Percentiles rank a stretch among this genome's conserved stretches.
These are phyloP conservation scores for Triticum timopheevii DNA, from an alignment of 176 grass and related monocot species.

Conservation along the genomic window DNA sequence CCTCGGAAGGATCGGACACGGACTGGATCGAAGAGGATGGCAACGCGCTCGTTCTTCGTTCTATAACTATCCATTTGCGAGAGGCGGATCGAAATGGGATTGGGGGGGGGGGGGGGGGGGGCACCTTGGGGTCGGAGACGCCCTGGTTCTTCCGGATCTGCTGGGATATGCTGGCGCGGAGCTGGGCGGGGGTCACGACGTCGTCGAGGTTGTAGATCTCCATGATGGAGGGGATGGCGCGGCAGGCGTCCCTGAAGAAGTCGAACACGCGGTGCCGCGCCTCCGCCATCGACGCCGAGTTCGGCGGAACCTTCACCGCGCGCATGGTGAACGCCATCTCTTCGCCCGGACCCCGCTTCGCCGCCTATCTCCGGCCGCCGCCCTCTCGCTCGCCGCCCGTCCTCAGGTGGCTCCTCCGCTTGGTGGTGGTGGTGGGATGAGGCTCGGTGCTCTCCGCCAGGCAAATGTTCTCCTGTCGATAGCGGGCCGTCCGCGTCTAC, in stretches of 20 bases:
- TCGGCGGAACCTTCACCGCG: constrained; percentile 76
- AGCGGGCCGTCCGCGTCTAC: background rate
- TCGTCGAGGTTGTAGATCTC: constrained; percentile 92
- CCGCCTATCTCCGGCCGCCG: background rate
- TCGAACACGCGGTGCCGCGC: constrained; percentile 76
- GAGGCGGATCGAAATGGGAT: background rate
- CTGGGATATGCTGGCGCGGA: constrained; percentile 71
- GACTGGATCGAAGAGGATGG: background rate
- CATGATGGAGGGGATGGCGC: constrained; percentile 77
- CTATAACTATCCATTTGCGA: background rate
- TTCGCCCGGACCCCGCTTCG: background rate
- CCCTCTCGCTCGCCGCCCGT: background rate
- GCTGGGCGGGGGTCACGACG: constrained; percentile 73
- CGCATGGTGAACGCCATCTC: constrained; percentile 74
- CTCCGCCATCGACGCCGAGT: constrained; percentile 72
- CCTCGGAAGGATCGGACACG: background rate
- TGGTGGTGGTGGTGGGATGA: background rate
- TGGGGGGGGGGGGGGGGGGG: background rate
- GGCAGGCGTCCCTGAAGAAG: constrained; percentile 92
- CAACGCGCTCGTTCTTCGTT: background rate
- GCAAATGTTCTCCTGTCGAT: background rate
- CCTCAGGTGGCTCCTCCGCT: background rate
- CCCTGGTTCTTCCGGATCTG: constrained; percentile 73
- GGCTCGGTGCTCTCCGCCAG: background rate
- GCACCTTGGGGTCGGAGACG: constrained; percentile 71